Base-by-base conservation (phyloP, 371 early-diverging fungal species). In the Apophysomyces sp. region DNA sequence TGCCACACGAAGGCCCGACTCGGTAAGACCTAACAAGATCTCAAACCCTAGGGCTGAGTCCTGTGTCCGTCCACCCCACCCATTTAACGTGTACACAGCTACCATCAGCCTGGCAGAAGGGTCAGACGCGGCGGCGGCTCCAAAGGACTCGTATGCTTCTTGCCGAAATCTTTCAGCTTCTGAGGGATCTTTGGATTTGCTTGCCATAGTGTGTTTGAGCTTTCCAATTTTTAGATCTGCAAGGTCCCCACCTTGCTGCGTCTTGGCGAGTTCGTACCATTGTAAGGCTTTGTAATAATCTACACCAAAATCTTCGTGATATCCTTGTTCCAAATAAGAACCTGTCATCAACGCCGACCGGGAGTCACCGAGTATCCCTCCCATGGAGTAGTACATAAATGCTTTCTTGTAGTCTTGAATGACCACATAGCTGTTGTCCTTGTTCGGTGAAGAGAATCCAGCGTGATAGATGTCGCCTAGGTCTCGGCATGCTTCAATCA, bases 141-240 rank as follows among this genome's bases (percentile, higher is more conserved):
- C 54, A 29, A 71, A 62, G 55, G 61, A 55, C 4, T 40, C 36
- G 51, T 57, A 63, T 6, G 71, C 71, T 44, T 61, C 52, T 26
- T 57, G n/a, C 12, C 55, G 66, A n/a, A 54, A 16, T 52, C n/a
- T 18, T 8, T 40, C n/a, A 8, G 26, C 52, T 29, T 53, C 53
- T 4, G 21, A 18, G 4, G 24, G 18, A 40, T 54, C 26, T 1
- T 41, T 24, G n/a, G 21, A 12, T 11, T 63, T 28, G 3, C 55
- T 52, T 15, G 63, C 61, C 58, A 63, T 31, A 9, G 55, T 57
- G 27, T 71, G 67, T 2, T 57, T n/a, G 6, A 71, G 62, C 13
- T 63, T 56, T 6, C 65, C 72, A 34, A 67, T 64, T 13, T 57
- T 65, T 4, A 71, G 52, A 12, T 71, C 60, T n/a, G 67, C 59